Base-by-base conservation (phyloP, 345 rosid genomes). In the Eucalyptus cloeziana region DNA sequence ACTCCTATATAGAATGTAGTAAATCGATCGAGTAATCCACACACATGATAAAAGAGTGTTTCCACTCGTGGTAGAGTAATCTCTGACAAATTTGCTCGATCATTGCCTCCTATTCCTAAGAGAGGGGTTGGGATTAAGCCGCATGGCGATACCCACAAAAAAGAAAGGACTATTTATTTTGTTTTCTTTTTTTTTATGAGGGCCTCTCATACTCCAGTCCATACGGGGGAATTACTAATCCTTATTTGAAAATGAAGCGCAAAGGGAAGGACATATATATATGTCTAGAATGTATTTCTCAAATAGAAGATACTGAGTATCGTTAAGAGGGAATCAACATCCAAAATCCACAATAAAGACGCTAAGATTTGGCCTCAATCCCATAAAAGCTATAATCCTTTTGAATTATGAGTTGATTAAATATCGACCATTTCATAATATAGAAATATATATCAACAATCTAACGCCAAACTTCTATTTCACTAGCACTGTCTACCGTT, bases 31-130 rank as follows among this genome's bases (percentile, higher is more conserved):
- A 8, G 79, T 67, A 67, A 16, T 67, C 22, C 79, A 31, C 79
- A 2, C 0, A 15, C 79, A 14, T 16, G 6, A 16, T 4, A 16
- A 31, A 31, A 31, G 22, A 67, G 22, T 37, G 37, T 31, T 67
- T 19, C 40, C 17, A 0, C 40, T 15, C 3, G 2, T 5, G 1
- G 79, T 31, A 3, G 21, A n/a, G 76, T n/a, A 67, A 33, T 16
- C 79, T 67, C 3, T 8, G 22, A 67, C 11, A 7, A 4, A 67
- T 67, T 31, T 4, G 79, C 79, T 67, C 11, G 1, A n/a, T 31
- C 12, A 31, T 67, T 31, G 40, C 22, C 79, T 67, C 79, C 22
- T 67, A 67, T 67, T 31, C 21, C 10, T 30, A 16, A n/a, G 21
- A 16, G 2, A 31, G 2, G 21, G 21, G 33, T 67, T 0, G 3